Evolutionary conservation across 805 yeast species (phyloP), one percentile per base, ranked within the genome.

Genomic region (Yarrowia osloensis): DNA sequence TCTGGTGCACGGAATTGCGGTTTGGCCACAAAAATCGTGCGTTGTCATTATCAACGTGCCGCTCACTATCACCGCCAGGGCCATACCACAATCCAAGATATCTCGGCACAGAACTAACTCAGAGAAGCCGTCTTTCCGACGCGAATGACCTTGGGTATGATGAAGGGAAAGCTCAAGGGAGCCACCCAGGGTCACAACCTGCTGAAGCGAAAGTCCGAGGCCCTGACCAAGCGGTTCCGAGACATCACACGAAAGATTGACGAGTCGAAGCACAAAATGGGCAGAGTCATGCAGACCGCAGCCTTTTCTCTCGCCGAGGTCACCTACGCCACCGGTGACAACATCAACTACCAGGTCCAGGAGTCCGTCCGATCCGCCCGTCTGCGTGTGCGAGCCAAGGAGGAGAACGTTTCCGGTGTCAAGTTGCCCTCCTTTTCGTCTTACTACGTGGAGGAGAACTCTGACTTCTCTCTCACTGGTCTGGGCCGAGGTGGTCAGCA

Each of bases 401-500:
- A 93, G 77, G 99, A 94, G 76, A 94, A 94, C 78, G 98, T 94
- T 49, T 88, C 96, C 70, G 99, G 99, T 79, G 99, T 94, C 42
- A 87, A 88, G 74, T 83, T 94, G 74, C 98, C 99, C 26, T 91
- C 93, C 69, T 95, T 94, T 73, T 97, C 93, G 74, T 86, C 93
- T 29, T 88, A 84, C 71, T 85, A 91, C 69, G 90, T 92, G 74
- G 91, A 90, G 70, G 86, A 86, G 12, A 90, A 91, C 76, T 94
- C 94, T 74, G 99, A 95, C 75, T 94, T 94, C 83, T 91, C 91
- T 77, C 82, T 94, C 86, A 94, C 98, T 5, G 99, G 99, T 73
- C 83, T 94, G 71, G 99, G 99, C 63, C 85, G 98, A 77, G 99
- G 99, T 79, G 98, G 99, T 70, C 98, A 94, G 79, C 98, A 94